phyloP scores from a whole-genome alignment of 805 yeast genomes.

The Citeromyces nyonsensis region DNA sequence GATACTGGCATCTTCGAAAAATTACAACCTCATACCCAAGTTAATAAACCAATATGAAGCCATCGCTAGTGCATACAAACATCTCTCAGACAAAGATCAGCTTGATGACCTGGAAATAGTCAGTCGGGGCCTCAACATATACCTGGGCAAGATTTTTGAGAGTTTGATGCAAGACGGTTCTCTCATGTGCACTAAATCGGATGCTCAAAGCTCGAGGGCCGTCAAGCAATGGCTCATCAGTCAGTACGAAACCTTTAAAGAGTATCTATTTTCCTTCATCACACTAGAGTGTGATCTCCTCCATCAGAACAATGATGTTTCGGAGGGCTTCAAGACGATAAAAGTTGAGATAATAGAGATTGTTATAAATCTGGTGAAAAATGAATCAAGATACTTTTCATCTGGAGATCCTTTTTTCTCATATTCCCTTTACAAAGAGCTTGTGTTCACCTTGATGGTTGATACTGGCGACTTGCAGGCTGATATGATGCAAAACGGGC shows the following conservation, averaged over 20 bases:
- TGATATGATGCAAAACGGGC: constrained; percentile 25
- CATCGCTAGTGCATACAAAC: constrained; percentile 7
- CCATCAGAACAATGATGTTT: constrained; percentile 5
- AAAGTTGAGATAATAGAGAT: constrained; percentile 38
- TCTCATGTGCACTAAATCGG: constrained; percentile 16
- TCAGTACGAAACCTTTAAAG: constrained; percentile 39
- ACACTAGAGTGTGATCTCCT: constrained; percentile 20
- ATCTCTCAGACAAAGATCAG: constrained; percentile 6
- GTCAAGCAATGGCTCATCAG: constrained; percentile 51
- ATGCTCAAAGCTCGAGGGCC: constrained; percentile 26
- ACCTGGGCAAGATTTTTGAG: constrained; percentile 31
- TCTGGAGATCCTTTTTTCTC: constrained; percentile 54
- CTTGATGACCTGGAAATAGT: constrained; percentile 8
- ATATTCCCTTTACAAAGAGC: constrained; percentile 26
- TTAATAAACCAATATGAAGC: constrained; percentile 23
- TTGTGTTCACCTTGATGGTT: constrained; percentile 15
- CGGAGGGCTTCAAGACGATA: constrained; percentile 26
- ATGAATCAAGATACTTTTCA: constrained; percentile 39
- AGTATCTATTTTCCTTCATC: constrained; percentile 23
- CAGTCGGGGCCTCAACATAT: constrained; percentile 20
- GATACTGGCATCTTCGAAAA: constrained; percentile 24
- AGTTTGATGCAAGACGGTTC: constrained; percentile 24
- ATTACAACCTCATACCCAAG: constrained; percentile 37
- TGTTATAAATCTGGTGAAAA: constrained; percentile 33
- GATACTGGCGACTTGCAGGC: constrained; percentile 18